These are phyloP conservation scores for Xanthoconium stramineum DNA, from an alignment of 768 basidiomycete species.

Conservation along the genomic window DNA sequence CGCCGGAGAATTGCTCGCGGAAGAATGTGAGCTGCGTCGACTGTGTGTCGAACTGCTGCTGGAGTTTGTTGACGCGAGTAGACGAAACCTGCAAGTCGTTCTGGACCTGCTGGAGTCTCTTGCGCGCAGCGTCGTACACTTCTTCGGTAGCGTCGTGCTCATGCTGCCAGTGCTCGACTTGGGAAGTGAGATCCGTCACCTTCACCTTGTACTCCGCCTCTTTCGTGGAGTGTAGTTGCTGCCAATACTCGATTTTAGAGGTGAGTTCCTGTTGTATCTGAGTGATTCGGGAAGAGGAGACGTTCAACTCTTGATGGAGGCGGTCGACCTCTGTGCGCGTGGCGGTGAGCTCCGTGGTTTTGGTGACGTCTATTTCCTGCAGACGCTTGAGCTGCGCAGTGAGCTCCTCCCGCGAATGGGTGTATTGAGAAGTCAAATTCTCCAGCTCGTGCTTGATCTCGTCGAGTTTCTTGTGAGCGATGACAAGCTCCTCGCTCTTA, in stretches of 20 bases:
- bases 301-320: neutral
- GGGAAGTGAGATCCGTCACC: neutral
- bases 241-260: neutral
- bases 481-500: neutral
- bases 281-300: neutral
- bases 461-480: neutral
- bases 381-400: too few relatives aligned
- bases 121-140: neutral
- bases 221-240: neutral
- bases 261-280: neutral
- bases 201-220: neutral
- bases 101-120: neutral
- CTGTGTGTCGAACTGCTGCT: neutral
- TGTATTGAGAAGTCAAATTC: neutral
- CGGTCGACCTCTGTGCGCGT: neutral
- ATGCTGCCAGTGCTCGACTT: neutral
- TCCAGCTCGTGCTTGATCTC: neutral
- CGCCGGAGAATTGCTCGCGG: neutral
- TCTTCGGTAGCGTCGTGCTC: neutral
- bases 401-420: neutral
- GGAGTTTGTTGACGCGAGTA: neutral
- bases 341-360: neutral
- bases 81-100: neutral
- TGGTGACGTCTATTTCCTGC: neutral
- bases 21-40: neutral